Evolutionary conservation across 768 basidiomycete genomes (phyloP).

Genomic region (Lactarius vividus): DNA sequence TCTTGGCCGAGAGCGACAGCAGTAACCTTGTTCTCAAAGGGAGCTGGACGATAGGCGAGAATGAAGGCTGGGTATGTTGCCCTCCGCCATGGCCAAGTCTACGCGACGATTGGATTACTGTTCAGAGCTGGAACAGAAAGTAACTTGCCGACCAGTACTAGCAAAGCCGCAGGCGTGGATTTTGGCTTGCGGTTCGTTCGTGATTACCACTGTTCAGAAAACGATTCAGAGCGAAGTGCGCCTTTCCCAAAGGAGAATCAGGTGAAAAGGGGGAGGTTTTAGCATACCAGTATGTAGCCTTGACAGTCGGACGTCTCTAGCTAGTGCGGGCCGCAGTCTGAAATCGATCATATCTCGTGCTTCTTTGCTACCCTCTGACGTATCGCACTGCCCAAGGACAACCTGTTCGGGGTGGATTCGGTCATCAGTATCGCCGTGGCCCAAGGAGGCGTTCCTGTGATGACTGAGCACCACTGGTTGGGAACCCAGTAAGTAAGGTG

Average conservation of each 20-base stretch:
- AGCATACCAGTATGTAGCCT: conserved; percentile 78
- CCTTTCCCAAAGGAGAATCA: not conserved
- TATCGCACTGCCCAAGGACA: conserved; percentile 36
- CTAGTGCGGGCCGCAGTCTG: conserved; percentile 61
- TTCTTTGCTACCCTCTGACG: conserved; percentile 21
- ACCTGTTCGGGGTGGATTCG: conserved; percentile 78
- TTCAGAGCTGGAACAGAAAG: not conserved
- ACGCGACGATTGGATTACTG: not conserved
- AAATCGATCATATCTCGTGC: conserved; percentile 36
- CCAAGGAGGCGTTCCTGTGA: conserved; percentile 81
- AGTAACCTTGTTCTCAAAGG: conserved; percentile 46
- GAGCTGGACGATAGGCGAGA: conserved; percentile 59
- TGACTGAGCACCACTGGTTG: not conserved
- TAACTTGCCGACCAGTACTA: conserved; percentile 72
- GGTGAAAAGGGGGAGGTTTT: not conserved
- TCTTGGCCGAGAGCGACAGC: conserved; percentile 89
- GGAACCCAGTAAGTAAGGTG: not conserved
- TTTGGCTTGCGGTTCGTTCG: conserved; percentile 69
- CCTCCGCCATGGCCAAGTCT: conserved; percentile 61
- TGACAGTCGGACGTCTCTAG: conserved; percentile 74
- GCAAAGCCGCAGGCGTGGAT: conserved; percentile 88
- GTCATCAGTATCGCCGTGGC: conserved; percentile 77
- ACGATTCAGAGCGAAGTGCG: not conserved
- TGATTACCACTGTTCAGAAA: conserved; percentile 50
- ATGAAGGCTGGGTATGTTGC: conserved; percentile 74